These are phyloP conservation scores for Magnolia kwangsiensis DNA, from an alignment of 164 flowering plant genomes.

Conservation along the genomic window DNA sequence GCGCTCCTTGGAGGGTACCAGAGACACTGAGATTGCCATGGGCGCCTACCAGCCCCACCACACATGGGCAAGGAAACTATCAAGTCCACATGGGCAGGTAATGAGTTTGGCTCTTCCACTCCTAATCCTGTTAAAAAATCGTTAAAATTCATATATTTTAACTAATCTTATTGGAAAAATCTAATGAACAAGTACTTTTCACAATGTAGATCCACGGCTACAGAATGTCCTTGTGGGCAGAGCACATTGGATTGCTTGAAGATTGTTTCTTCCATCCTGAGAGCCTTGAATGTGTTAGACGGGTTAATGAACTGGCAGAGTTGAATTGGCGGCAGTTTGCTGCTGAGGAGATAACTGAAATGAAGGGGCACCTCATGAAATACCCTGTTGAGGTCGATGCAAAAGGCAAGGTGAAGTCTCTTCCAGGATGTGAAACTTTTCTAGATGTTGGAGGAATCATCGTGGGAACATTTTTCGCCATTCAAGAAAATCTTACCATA, in stretches of 20 bases:
- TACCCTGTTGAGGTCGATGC: conserved; percentile 86
- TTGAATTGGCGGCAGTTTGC: conserved; percentile 81
- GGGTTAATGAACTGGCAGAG: conserved; percentile 63
- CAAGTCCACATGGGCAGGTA: conserved; percentile 74
- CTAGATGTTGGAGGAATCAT: conserved; percentile 89
- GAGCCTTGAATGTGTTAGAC: conserved; percentile 71
- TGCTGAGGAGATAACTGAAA: conserved; percentile 63
- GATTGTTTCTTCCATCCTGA: conserved; percentile 71
- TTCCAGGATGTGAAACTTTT: conserved; percentile 65
- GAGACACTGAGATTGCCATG: conserved; percentile 98
- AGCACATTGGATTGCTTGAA: conserved; percentile 70
- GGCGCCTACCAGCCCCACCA: conserved; percentile 84
- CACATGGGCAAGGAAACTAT: conserved; percentile 75
- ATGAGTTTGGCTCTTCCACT: not conserved
- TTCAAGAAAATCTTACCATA: conserved; percentile 91
- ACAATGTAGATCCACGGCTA: conserved; percentile 72
- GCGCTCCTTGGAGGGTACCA: conserved; percentile 89
- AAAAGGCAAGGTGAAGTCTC: conserved; percentile 74
- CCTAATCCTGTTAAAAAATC: not conserved
- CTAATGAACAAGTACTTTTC: no score
- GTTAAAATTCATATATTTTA: no score
- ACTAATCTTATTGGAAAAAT: not conserved
- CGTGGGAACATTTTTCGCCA: conserved; percentile 67
- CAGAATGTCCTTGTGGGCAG: conserved; percentile 98
- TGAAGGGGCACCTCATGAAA: conserved; percentile 84